phyloP scores from a whole-genome alignment of 495 filamentous ascomycete species.

The Lentithecium fluviatile region DNA sequence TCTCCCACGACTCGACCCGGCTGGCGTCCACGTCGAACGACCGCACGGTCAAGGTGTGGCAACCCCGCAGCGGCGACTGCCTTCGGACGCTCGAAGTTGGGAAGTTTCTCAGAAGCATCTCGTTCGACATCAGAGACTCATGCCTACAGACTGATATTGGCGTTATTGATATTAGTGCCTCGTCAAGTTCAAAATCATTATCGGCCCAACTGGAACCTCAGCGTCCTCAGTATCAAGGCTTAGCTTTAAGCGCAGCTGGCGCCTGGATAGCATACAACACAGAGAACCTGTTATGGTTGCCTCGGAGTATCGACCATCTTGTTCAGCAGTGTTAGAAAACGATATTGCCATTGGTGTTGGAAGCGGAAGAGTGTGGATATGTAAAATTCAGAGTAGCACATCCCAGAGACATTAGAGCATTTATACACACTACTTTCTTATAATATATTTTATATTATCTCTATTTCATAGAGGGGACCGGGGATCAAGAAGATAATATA shows the following conservation, averaged over 20 bases:
- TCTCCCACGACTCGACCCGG: no score
- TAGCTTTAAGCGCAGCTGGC: constrained; percentile 31
- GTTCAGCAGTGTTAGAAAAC: constrained; percentile 30
- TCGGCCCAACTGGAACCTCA: no score
- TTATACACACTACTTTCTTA: not conserved
- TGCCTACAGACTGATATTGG: no score
- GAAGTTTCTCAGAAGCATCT: no score
- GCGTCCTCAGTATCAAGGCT: constrained; percentile 30
- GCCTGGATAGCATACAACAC: constrained; percentile 36
- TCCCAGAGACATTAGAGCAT: no score
- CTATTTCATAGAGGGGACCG: constrained; percentile 18
- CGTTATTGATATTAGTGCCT: no score
- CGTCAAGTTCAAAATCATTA: no score
- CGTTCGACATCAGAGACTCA: no score
- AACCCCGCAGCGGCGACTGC: no score
- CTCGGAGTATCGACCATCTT: constrained; percentile 37
- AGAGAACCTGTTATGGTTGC: constrained; percentile 35
- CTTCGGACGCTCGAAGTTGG: no score
- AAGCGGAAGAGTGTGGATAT: constrained; percentile 38
- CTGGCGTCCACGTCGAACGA: no score
- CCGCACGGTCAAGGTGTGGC: no score
- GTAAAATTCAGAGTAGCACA: constrained; percentile 10
- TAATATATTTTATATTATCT: constrained; percentile 26
- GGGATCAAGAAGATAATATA: constrained; percentile 30
- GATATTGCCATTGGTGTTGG: constrained; percentile 30